These are phyloP conservation scores for Fomitopsis betulina DNA, from an alignment of 1,284 basidiomycete genomes.

Conservation along the genomic window DNA sequence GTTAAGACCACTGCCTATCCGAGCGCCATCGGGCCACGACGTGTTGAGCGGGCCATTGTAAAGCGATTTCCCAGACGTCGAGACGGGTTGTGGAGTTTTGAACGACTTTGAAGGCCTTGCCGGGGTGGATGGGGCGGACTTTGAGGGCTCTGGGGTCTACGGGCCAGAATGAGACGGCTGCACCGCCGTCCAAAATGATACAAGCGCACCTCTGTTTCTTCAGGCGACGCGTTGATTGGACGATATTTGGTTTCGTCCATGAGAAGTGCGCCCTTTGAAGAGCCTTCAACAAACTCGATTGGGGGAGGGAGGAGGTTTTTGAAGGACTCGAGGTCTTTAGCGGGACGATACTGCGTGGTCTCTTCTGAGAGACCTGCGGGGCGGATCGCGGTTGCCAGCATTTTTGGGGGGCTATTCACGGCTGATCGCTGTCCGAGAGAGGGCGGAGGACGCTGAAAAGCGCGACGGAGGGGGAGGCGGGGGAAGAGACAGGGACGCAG, in stretches of 20 bases:
- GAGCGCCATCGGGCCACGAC: conserved; percentile 46
- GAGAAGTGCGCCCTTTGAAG: conserved; percentile 65
- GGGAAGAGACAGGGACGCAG: neutral
- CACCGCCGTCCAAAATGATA: conserved; percentile 4
- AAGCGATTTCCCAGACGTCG: conserved; percentile 25
- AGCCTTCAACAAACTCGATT: conserved; percentile 78
- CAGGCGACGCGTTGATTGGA: conserved; percentile 65
- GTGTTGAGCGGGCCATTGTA: conserved; percentile 51
- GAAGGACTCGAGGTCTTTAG: conserved; percentile 68
- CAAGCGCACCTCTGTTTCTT: conserved; percentile 35
- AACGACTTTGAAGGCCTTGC: conserved; percentile 12
- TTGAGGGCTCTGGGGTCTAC: conserved; percentile 9
- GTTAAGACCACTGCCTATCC: conserved; percentile 64
- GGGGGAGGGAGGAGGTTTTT: conserved; percentile 69
- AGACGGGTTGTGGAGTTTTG: conserved; percentile 1
- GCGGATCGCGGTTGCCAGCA: conserved; percentile 60
- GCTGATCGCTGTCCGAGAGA: neutral
- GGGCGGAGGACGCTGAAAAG: neutral
- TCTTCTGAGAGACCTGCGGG: conserved; percentile 48
- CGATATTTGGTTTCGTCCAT: conserved; percentile 71
- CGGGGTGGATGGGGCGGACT: conserved; percentile 1
- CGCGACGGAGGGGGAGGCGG: conserved; percentile 5
- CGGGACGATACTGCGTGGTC: conserved; percentile 52
- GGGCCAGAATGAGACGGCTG: neutral
- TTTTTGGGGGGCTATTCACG: conserved; percentile 19